Percentiles rank a stretch among this genome's conserved stretches.
These are phyloP conservation scores for Aureobasidium sp. DNA, from an alignment of 2,329 filamentous ascomycete genomes.

Conservation along the genomic window DNA sequence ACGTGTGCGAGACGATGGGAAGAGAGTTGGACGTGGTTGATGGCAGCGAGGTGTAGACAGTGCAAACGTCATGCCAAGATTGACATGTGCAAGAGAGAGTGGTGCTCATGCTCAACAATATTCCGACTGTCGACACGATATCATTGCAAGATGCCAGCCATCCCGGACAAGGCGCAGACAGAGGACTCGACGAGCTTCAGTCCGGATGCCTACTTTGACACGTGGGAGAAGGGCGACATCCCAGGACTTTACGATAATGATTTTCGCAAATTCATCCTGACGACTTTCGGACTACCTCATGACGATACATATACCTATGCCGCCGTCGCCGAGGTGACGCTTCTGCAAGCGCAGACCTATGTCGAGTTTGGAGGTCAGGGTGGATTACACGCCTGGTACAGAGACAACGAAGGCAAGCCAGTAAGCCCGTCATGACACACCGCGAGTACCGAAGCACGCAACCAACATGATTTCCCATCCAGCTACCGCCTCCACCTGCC, in stretches of 20 bases:
- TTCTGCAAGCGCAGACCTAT: constrained; percentile 44
- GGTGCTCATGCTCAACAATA: not conserved
- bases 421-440: constrained; percentile 24
- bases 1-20: not conserved
- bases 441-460: not conserved
- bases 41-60: not conserved
- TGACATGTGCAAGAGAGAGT: constrained; percentile 5
- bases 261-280: constrained; percentile 40
- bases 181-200: constrained; percentile 39
- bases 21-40: not conserved
- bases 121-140: not conserved
- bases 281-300: constrained; percentile 40
- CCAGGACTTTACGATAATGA: constrained; percentile 36
- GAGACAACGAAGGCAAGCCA: constrained; percentile 33
- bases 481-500: constrained; percentile 42
- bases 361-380: constrained; percentile 40
- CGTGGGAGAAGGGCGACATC: constrained; percentile 36
- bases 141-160: constrained; percentile 23
- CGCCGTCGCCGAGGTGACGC: constrained; percentile 45
- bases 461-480: constrained; percentile 4
- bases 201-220: constrained; percentile 39
- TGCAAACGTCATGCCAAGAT: constrained; percentile 12
- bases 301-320: constrained; percentile 45
- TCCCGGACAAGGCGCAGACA: constrained; percentile 30
- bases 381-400: constrained; percentile 47